Base-by-base conservation (phyloP, 305 asterid species). In the Fraxinus floribunda region DNA sequence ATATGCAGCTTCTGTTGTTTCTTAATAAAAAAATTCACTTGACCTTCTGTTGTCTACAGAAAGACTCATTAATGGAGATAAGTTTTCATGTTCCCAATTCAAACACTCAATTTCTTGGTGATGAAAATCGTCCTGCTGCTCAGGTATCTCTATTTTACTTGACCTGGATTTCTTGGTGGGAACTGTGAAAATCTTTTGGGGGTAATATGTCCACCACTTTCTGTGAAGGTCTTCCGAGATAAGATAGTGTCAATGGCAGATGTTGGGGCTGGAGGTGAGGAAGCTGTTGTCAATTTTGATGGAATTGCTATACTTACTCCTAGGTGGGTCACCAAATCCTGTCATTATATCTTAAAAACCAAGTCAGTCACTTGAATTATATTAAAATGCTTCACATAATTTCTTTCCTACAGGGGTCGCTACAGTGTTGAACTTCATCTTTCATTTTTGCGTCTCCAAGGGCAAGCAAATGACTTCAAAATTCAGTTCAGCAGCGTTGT, bases 1-100 rank as follows among this genome's bases (percentile, higher is more conserved):
- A 26, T 66, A 11, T 68, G 36, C 29, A 29, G 36, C 20, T 68
- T 68, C 16, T 26, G 26, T 29, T 26, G 9, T 29, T 29, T 18
- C 71, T 62, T 29, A 15, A 10, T 11, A 8, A 68, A 68, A 66
- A 68, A 20, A n/a, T 24, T 76, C 38, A 26, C 44, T 76, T 4
- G 68, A 46, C 11, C 5, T 76, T 39, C 26, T 24, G 36, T 11
- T 13, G 60, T 26, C 72, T 83, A 68, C 94, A 97, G 99, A 97
- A 97, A 93, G 99, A 97, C 87, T 95, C 98, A 2, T 86, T 97
- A 82, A 97, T 97, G 99, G 99, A 97, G 86, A 93, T 97, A 84
- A 97, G 96, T 89, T 97, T 97, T 83, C 98, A 97, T 81, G 84
- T 97, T 79, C 98, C 99, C 46, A 94, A 93, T 87, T 91, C 99